Percentiles rank a stretch among this genome's conserved stretches.
phyloP scores from a whole-genome alignment of 2,329 filamentous ascomycete species.

The Tolypocladium tropicale region DNA sequence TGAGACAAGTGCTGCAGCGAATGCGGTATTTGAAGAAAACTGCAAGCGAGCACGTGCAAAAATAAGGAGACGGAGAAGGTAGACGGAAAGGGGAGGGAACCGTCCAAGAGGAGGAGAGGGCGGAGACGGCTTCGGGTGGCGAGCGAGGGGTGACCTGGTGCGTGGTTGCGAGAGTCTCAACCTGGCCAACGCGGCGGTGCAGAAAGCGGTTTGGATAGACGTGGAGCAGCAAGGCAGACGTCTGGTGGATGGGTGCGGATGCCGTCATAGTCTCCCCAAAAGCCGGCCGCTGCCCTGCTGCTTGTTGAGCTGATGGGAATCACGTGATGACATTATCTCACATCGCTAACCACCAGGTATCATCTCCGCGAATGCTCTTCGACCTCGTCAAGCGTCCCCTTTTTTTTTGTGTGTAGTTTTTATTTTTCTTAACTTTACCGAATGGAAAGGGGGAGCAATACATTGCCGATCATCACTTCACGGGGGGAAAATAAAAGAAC shows the following conservation, averaged over 20 bases:
- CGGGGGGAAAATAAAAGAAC: no score
- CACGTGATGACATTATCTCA: no score
- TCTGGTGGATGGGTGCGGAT: background rate
- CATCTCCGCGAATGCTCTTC: no score
- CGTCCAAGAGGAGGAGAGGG: background rate
- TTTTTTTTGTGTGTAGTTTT: no score
- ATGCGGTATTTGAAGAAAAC: background rate
- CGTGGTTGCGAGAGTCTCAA: background rate
- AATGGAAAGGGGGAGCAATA: no score
- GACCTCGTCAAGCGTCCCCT: no score
- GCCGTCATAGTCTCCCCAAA: background rate
- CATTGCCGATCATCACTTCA: no score
- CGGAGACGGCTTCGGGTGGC: background rate
- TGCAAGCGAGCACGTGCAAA: background rate
- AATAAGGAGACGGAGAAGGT: no score
- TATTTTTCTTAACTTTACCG: no score
- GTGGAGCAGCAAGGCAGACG: no score
- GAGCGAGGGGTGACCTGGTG: background rate
- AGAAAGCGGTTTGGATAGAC: background rate
- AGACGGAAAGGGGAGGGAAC: background rate
- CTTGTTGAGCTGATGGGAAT: background rate
- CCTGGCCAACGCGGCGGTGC: background rate
- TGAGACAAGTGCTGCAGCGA: background rate
- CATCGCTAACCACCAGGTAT: no score
- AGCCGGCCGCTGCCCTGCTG: background rate